Evolutionary conservation across 345 rosid genomes (phyloP).

Genomic region (Leavenworthia alabamica): DNA sequence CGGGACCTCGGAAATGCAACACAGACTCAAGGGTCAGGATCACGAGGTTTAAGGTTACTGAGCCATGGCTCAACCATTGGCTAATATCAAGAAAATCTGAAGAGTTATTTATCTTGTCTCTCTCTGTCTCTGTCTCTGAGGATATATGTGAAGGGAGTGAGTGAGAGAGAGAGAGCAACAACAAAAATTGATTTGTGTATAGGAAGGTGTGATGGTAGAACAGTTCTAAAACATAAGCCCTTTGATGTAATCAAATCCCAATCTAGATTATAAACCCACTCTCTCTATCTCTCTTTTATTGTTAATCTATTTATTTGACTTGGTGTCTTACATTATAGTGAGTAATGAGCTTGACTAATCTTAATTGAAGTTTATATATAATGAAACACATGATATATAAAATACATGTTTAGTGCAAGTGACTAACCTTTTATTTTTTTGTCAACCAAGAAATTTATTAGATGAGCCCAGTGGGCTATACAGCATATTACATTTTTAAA

Average conservation of each 20-base stretch:
- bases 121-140: slow-evolving; percentile 4
- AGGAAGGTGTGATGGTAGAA: slow-evolving; percentile 27
- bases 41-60: slow-evolving; percentile 5
- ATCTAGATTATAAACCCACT: background rate
- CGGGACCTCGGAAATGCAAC: background rate
- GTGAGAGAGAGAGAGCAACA: slow-evolving; percentile 12
- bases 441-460: too few species aligned
- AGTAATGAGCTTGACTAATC: background rate
- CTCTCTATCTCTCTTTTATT: background rate
- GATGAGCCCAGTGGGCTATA: too few species aligned
- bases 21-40: slow-evolving; percentile 20
- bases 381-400: background rate
- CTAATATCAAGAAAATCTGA: slow-evolving; percentile 15
- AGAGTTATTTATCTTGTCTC: slow-evolving; percentile 16
- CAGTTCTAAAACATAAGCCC: slow-evolving; percentile 9
- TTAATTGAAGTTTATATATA: background rate
- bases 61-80: slow-evolving; percentile 15
- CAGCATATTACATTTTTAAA: too few species aligned
- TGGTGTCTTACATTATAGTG: background rate
- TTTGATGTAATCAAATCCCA: slow-evolving; percentile 6
- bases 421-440: too few species aligned
- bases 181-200: slow-evolving; percentile 28
- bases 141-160: slow-evolving; percentile 9
- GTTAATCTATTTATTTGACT: background rate
- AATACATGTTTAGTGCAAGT: too few species aligned